These are phyloP conservation scores for Ophiosphaerella herpotricha DNA, from an alignment of 2,329 filamentous ascomycete genomes.

Conservation along the genomic window DNA sequence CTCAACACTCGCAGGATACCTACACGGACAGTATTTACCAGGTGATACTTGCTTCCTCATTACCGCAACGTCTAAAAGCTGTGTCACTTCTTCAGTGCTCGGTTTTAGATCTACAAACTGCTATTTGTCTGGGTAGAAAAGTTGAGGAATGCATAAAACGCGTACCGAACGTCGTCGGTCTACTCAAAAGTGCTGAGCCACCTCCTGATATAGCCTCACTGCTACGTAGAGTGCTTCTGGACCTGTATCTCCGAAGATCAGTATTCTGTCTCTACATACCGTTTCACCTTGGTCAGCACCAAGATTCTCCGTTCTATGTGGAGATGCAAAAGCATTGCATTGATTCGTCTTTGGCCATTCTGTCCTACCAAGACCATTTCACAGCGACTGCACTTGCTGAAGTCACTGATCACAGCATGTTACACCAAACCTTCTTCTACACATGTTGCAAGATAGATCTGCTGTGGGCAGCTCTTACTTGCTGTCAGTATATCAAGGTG, in stretches of 20 bases:
- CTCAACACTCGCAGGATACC: conserved; percentile 4
- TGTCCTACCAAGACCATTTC: conserved; percentile 25
- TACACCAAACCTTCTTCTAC: conserved; percentile 33
- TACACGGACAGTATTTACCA: conserved; percentile 25
- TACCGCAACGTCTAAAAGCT: conserved; percentile 20
- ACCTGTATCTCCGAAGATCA: conserved; percentile 23
- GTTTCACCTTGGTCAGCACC: conserved; percentile 20
- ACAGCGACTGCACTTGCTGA: conserved; percentile 4
- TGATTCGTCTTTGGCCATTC: conserved; percentile 21
- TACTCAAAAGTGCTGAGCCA: conserved; percentile 5
- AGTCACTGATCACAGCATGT: conserved; percentile 3
- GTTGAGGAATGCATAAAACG: conserved; percentile 13
- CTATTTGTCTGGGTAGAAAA: conserved; percentile 12
- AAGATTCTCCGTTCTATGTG: neutral
- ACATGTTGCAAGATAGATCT: conserved; percentile 36
- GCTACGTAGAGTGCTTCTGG: conserved; percentile 20
- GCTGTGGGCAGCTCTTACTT: conserved; percentile 34
- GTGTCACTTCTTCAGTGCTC: conserved; percentile 21
- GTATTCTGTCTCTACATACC: conserved; percentile 24
- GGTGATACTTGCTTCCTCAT: conserved; percentile 19
- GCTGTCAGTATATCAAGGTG: conserved; percentile 37
- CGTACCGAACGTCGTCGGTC: conserved; percentile 12
- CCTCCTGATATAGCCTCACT: conserved; percentile 10
- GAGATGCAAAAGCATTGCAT: conserved; percentile 22
- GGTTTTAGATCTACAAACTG: conserved; percentile 12